Base-by-base conservation (phyloP, 768 basidiomycete genomes). In the Phaffia australis region DNA sequence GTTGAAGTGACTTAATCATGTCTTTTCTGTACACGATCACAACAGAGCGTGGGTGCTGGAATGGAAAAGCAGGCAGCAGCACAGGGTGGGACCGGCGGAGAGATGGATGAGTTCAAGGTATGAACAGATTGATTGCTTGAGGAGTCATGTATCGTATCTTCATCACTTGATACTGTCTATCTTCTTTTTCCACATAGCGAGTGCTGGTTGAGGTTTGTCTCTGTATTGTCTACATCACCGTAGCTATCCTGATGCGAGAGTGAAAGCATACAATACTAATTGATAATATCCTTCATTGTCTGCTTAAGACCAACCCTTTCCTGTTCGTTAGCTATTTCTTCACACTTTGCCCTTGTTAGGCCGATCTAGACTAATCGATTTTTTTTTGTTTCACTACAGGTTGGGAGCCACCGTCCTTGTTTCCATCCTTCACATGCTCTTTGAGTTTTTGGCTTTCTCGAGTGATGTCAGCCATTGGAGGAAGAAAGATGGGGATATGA, bases 391-490 rank as follows among this genome's bases (percentile, higher is more conserved):
- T 42, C 11, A 42, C 35, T 42, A 42, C 35, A 42, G 35, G 35
- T 42, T 42, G 35, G 35, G 35, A 42, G 35, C 93, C 56, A 95
- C 94, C 0, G 89, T 80, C 21, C 63, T 88, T 59, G 94, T 98
- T 73, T 88, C 87, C 74, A 70, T 95, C 27, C 77, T 99, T 69
- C 95, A 99, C 77, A 83, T 85, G 71, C 78, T 95, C 85, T 93
- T 71, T 77, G 87, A 94, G 78, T 88, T 95, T 83, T 79, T 95
- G 65, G 94, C 94, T 18, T 97, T 98, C 83, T 89, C 88, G 74
- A 87, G 84, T 30, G 94, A 98, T 73, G 89, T 98, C 52, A 84
- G 87, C 32, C 94, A 98, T 75, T 97, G 93, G 93, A 81, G 91
- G 50, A 85, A 91, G 73, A 93, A 85, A 79, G 86, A 92, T 72